Percentiles rank a stretch among this genome's conserved stretches.
phyloP scores from a whole-genome alignment of 345 rosid species.

The Eucalyptus regnans region DNA sequence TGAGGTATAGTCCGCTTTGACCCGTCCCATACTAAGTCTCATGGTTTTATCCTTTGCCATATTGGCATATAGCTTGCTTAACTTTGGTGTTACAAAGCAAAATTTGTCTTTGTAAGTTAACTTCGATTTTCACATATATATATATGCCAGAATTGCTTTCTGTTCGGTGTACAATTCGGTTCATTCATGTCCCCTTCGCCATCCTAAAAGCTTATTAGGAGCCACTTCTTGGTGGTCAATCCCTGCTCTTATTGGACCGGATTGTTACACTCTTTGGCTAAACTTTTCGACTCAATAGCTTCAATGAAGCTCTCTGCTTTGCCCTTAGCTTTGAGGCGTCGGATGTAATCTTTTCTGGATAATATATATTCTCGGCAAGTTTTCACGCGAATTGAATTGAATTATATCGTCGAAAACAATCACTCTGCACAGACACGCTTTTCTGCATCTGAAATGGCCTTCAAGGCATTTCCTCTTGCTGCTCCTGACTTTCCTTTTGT shows the following conservation, averaged over 20 bases:
- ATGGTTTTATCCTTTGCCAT: no score
- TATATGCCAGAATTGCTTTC: no score
- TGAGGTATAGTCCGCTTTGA: no score
- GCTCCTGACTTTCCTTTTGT: not conserved
- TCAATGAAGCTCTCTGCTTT: not conserved
- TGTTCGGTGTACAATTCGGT: fast-evolving
- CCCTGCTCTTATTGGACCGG: fast-evolving
- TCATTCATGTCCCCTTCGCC: no score
- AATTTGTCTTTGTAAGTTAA: no score
- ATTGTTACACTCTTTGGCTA: not conserved
- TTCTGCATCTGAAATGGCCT: not conserved
- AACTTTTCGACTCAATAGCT: not conserved
- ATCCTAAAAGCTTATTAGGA: no score
- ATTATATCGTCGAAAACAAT: not conserved
- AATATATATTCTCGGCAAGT: not conserved
- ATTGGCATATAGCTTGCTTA: no score
- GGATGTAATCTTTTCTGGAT: not conserved
- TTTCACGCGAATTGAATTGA: not conserved
- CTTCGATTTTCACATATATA: no score
- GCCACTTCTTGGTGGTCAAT: no score
- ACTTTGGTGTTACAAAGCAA: no score
- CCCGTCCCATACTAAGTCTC: no score
- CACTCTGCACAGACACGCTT: not conserved
- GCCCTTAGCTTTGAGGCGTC: not conserved
- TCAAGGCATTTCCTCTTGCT: not conserved